Evolutionary conservation across 805 yeast genomes (phyloP).

Genomic region (Nakazawaea siamensis): DNA sequence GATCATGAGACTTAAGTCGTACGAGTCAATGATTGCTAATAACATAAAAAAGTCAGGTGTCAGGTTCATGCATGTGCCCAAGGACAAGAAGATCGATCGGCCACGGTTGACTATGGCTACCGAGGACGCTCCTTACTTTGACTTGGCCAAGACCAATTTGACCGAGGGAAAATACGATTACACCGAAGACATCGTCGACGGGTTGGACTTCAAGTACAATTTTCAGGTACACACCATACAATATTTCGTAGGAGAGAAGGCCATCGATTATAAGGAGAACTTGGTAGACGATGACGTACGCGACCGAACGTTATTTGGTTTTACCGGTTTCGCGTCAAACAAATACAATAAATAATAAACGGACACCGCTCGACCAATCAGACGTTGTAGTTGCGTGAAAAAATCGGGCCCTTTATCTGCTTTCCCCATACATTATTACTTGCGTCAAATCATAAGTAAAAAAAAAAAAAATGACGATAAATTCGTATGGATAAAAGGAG

Average conservation of each 20-base stretch:
- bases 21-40: not conserved
- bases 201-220: conserved; percentile 3
- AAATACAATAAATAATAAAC: no score
- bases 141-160: not conserved
- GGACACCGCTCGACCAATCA: no score
- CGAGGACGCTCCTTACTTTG: conserved; percentile 3
- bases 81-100: not conserved
- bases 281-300: conserved; percentile 1
- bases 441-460: no score
- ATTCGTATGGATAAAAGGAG: no score
- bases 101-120: conserved; percentile 4
- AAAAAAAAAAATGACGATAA: no score
- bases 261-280: not conserved
- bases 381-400: no score
- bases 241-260: conserved; percentile 5
- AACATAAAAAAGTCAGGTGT: no score
- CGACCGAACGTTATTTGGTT: conserved; percentile 8
- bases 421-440: no score
- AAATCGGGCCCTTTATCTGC: no score
- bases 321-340: conserved; percentile 7
- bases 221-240: conserved; percentile 2
- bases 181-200: not conserved
- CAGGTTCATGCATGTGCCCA: no score
- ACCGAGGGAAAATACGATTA: not conserved
- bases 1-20: not conserved